A percentile compares a stretch with the other conserved stretches of the same genome.
Conservation (phyloP, 2,329 filamentous ascomycete genomes). For the Trichoderma koningiopsis region DNA sequence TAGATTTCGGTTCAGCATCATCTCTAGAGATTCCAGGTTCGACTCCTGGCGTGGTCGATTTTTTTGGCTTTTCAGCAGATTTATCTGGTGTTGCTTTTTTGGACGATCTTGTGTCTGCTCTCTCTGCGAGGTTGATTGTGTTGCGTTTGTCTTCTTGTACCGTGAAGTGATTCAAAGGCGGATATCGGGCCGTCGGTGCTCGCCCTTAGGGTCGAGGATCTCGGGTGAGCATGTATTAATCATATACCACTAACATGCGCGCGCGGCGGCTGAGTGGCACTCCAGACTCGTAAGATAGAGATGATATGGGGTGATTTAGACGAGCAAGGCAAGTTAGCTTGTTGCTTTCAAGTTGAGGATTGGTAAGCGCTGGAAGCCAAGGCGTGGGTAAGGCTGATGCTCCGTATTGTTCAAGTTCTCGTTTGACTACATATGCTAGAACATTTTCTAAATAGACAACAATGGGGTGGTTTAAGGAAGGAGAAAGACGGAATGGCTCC, state of each 20-base stretch:
- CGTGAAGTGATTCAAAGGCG: not conserved
- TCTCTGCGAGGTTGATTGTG: not conserved
- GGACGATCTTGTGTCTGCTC: not conserved
- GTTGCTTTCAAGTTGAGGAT: not conserved
- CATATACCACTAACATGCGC: not conserved
- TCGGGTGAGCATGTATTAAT: slow-evolving; percentile 7
- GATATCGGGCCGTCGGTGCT: slow-evolving; percentile 21
- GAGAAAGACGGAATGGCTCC: not conserved
- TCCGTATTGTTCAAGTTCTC: not conserved
- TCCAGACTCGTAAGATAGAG: not conserved
- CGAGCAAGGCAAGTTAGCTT: not conserved
- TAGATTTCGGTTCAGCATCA: slow-evolving; percentile 38
- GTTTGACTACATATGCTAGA: not conserved
- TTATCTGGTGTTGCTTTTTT: not conserved
- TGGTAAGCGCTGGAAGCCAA: not conserved
- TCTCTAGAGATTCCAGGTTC: slow-evolving; percentile 43
- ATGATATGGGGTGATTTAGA: not conserved
- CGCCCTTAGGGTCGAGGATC: slow-evolving; percentile 1
- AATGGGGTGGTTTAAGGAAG: not conserved
- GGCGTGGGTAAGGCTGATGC: not conserved
- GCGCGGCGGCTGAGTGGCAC: slow-evolving; percentile 4
- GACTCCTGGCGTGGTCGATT: slow-evolving; percentile 41
- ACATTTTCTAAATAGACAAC: not conserved
- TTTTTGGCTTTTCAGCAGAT: slow-evolving; percentile 10
- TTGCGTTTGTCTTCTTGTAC: not conserved